Conservation (phyloP, 345 rosid species). For the Cardamine resedifolia region DNA sequence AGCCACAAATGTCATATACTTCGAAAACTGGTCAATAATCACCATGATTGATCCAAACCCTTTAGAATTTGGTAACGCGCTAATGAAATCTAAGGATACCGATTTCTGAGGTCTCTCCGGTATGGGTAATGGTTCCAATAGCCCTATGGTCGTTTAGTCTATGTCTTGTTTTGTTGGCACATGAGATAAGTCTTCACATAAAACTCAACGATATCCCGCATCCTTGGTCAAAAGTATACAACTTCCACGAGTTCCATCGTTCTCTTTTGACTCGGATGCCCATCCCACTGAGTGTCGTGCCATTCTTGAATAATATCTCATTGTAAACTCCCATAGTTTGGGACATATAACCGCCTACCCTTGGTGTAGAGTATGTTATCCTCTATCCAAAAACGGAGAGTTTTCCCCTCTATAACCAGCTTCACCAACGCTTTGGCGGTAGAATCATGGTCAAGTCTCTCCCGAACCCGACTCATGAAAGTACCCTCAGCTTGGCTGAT, state of each 20-base stretch:
- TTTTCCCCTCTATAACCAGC: neutral
- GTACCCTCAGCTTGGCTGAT: too few relatives aligned
- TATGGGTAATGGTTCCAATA: neutral
- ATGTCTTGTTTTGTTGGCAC: neutral
- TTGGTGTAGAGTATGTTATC: neutral
- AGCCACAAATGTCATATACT: too few relatives aligned
- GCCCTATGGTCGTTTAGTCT: neutral
- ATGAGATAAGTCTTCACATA: neutral
- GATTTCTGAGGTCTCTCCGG: neutral
- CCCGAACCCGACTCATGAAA: too few relatives aligned
- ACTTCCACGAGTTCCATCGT: too few relatives aligned
- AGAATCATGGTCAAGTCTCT: too few relatives aligned
- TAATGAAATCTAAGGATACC: neutral
- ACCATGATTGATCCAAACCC: neutral
- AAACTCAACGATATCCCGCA: neutral
- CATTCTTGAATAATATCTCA: neutral
- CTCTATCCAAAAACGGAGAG: neutral
- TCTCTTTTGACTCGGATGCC: neutral
- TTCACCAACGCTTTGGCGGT: too few relatives aligned
- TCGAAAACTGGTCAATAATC: neutral
- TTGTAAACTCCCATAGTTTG: neutral
- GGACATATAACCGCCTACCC: neutral
- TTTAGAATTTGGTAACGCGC: neutral
- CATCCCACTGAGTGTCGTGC: neutral
- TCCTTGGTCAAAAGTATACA: too few relatives aligned